Evolutionary conservation across 108 stramenopile genomes (phyloP).

Genomic region (Nannochloropsis granulata): DNA sequence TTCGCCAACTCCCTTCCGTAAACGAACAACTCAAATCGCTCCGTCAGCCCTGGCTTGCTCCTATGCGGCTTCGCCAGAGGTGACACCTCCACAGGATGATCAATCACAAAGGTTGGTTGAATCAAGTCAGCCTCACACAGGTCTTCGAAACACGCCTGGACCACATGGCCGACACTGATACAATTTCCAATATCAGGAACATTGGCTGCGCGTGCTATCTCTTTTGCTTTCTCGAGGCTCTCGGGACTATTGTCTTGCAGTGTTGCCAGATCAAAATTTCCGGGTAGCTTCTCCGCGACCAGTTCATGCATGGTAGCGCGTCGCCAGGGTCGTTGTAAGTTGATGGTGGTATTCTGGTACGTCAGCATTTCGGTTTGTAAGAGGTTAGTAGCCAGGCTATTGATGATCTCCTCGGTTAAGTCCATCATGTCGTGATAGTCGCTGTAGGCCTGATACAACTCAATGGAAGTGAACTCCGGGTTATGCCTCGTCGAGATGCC

Average conservation of each 20-base stretch:
- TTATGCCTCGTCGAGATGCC: conserved; percentile 95
- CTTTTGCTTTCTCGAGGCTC: conserved; percentile 1
- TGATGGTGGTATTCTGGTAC: conserved; percentile 46
- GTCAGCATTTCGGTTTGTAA: conserved; percentile 50
- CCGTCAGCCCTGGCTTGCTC: conserved; percentile 68
- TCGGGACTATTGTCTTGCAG: conserved; percentile 28
- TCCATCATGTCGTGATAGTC: conserved; percentile 96
- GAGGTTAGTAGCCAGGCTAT: conserved; percentile 49
- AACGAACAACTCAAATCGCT: conserved; percentile 94
- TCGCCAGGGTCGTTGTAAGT: conserved; percentile 76
- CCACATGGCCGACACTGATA: conserved; percentile 61
- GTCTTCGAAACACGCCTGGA: conserved; percentile 89
- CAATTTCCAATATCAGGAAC: not conserved
- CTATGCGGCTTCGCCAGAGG: conserved; percentile 93
- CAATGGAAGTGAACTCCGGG: conserved; percentile 96
- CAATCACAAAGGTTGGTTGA: conserved; percentile 95
- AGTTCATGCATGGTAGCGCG: conserved; percentile 91
- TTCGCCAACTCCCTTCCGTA: conserved; percentile 90
- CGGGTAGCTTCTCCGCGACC: conserved; percentile 62
- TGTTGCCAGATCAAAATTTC: conserved; percentile 59
- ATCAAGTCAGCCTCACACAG: conserved; percentile 81
- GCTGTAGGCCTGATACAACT: conserved; percentile 95
- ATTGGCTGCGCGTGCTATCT: conserved; percentile 1
- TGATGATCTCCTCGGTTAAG: conserved; percentile 63
- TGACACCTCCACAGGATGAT: conserved; percentile 88